Evolutionary conservation across 805 yeast genomes (phyloP), one percentile per base, ranked within the genome.

Genomic region (Lachancea waltii): DNA sequence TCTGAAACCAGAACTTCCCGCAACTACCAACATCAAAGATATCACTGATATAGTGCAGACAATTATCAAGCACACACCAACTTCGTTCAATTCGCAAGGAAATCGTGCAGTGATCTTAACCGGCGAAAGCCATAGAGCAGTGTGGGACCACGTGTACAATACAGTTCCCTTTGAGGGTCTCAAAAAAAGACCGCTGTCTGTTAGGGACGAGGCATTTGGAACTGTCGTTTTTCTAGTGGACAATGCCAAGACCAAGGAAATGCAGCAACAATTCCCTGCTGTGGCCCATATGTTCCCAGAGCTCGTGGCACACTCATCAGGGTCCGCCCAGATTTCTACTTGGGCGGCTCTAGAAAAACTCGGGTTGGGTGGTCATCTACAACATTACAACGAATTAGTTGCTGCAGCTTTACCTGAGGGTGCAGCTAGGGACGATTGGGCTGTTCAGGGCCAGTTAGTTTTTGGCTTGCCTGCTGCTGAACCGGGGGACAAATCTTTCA

Each of bases 1-100:
- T 23, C 57, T 73, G 39, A 56, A 62, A 45, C 69, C 70, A 50
- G 60, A 65, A 38, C 54, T 70, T 41, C 75, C 77, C 49, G 48
- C 55, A 11, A 62, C 60, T 29, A 60, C 70, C 44, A 48, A 67
- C 36, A 44, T 69, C 32, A 54, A 53, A 9, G 64, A 69, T 43
- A 58, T 73, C 20, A 68, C 63, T 47, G 48, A 51, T 22, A 47
- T 67, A 27, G 69, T 71, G n/a, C 66, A 67, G 51, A 56, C 62
- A 21, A 61, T 71, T 31, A 61, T 73, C 37, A 70, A 67, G 51
- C 57, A 67, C 48, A 68, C 72, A 11, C 79, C 79, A 51, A 67
- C 75, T 15, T 53, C 71, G 19, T 73, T 70, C 67, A 73, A 73
- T 63, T 65, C 70, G 31, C 79, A 73, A 56, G 62, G 67, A 32